Conservation (phyloP, 805 yeast species). For the Saturnispora mendoncae region DNA sequence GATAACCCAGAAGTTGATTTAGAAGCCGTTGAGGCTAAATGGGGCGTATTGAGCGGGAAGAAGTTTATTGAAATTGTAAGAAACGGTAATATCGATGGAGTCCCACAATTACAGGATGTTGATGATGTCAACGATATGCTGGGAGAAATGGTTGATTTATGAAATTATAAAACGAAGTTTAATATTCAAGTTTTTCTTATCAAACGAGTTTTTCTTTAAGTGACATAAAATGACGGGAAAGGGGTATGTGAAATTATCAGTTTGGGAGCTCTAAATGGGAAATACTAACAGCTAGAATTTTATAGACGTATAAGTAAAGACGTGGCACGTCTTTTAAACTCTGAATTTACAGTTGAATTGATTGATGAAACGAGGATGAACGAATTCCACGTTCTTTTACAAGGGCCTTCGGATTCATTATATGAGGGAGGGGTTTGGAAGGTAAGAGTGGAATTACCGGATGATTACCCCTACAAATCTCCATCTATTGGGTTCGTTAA, state of each 20-base stretch:
- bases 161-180: too few relatives aligned
- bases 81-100: too few relatives aligned
- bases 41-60: background rate
- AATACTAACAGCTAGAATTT: conserved; percentile 6
- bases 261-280: background rate
- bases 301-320: conserved; percentile 79
- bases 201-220: too few relatives aligned
- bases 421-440: conserved; percentile 88
- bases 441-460: conserved; percentile 87
- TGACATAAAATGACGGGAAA: conserved; percentile 3
- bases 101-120: background rate
- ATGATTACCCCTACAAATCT: conserved; percentile 89
- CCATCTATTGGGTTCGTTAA: conserved; percentile 93
- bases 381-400: conserved; percentile 76
- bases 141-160: conserved; percentile 5
- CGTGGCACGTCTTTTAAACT: conserved; percentile 92
- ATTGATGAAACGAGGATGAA: conserved; percentile 70
- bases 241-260: background rate
- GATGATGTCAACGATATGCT: conserved; percentile 7
- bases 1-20: conserved; percentile 10
- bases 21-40: background rate
- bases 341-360: conserved; percentile 80
- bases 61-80: background rate
- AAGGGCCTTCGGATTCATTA: conserved; percentile 82
- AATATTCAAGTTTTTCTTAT: too few relatives aligned